These are phyloP conservation scores for Trichoderma reesei DNA, from an alignment of 495 filamentous ascomycete species.

Conservation along the genomic window DNA sequence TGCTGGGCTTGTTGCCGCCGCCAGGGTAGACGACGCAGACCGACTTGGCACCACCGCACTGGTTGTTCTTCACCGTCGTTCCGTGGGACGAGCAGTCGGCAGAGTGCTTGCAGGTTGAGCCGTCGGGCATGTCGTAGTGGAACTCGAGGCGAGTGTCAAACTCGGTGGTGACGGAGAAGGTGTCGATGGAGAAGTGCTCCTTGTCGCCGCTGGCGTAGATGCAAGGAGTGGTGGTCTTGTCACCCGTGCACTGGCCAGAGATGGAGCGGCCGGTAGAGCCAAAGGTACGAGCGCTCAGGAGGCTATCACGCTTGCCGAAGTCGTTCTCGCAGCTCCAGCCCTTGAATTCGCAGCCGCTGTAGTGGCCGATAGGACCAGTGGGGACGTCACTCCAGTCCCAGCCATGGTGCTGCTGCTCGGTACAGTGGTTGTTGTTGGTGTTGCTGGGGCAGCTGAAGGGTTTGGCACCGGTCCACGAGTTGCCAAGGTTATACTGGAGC, in stretches of 20 bases:
- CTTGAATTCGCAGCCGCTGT: conserved; percentile 61
- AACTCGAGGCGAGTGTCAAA: conserved; percentile 70
- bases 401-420: conserved; percentile 53
- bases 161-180: conserved; percentile 61
- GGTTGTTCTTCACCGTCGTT: conserved; percentile 62
- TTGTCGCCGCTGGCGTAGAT: conserved; percentile 34
- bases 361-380: conserved; percentile 53
- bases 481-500: conserved; percentile 39
- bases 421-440: conserved; percentile 66
- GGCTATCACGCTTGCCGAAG: conserved; percentile 50
- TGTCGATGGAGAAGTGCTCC: conserved; percentile 61
- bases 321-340: conserved; percentile 57
- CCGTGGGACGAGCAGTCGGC: conserved; percentile 50
- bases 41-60: conserved; percentile 82
- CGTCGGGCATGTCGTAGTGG: conserved; percentile 74
- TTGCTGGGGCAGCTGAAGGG: conserved; percentile 60
- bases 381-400: conserved; percentile 60
- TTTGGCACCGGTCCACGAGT: conserved; percentile 26
- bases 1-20: conserved; percentile 40
- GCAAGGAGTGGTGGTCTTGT: conserved; percentile 16
- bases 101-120: conserved; percentile 65
- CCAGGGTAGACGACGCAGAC: conserved; percentile 66
- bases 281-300: conserved; percentile 55
- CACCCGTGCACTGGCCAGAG: not conserved
- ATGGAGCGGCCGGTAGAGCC: conserved; percentile 19